Base-by-base conservation (phyloP, 1,284 basidiomycete species). In the Ganoderma sinense region DNA sequence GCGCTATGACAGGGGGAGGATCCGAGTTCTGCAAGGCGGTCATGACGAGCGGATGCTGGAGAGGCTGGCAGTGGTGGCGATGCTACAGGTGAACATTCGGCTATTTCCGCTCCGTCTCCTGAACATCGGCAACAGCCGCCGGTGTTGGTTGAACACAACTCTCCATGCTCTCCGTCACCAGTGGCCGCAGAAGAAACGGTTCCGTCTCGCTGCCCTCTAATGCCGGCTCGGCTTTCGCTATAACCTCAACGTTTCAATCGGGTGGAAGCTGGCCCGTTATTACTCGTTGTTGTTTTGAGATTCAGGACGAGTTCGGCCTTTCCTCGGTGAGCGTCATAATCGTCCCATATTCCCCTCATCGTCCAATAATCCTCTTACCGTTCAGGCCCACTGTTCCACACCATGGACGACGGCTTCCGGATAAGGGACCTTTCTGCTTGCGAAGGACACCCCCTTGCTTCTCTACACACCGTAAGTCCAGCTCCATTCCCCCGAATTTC, bases 401-500 rank as follows among this genome's bases (percentile, higher is more conserved):
- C 61, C 33, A 40, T 61, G 51, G 41, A 68, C 51, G 64, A 43
- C 10, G n/a, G 13, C 48, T 61, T 45, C 71, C 65, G 8, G 58
- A 66, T 66, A 62, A 68, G 66, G 66, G 20, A 8, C 11, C 56
- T 55, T 51, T 40, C 29, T 66, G 20, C 53, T 31, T 5, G 62
- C n/a, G 45, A 48, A 51, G 39, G 29, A 14, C 40, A 39, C 23
- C 31, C 55, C 56, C 36, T 13, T 61, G 58, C 43, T 66, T 68
- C 64, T 48, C 36, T 55, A 63, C 55, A 59, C 58, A 64, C 65
- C 58, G 70, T 68, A 71, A 70, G 68, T 55, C 64, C 33, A 31
- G 39, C 41, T 53, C 45, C 40, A 65, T 73, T 73, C 64, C 64
- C 29, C 72, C 72, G 72, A 73, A 48, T 69, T 68, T 73, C 69